These are phyloP conservation scores for Carex littledalei DNA, from an alignment of 176 grass and related monocot species.

Conservation along the genomic window DNA sequence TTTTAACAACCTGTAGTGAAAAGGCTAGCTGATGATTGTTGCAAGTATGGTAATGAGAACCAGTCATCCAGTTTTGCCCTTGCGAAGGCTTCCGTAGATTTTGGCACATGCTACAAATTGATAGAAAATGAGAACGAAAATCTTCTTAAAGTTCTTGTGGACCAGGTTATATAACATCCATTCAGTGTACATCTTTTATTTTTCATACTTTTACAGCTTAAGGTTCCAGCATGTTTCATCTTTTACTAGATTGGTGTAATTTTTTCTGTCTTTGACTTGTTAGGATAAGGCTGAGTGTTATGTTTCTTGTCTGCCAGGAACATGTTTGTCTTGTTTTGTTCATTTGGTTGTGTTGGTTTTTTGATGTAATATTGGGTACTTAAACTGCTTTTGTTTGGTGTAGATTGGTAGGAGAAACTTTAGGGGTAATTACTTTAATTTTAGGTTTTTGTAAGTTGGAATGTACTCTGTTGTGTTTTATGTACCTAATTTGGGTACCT, in stretches of 20 bases:
- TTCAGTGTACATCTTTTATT: background rate
- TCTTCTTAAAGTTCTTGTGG: conserved; percentile 71
- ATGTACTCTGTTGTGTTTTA: too few species aligned
- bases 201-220: conserved; percentile 12
- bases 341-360: too few species aligned
- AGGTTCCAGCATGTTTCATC: background rate
- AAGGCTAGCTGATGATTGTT: conserved; percentile 82
- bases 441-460: too few species aligned
- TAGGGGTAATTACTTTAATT: too few species aligned
- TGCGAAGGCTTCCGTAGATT: conserved; percentile 61
- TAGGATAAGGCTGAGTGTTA: background rate
- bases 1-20: conserved; percentile 54
- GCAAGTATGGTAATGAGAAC: conserved; percentile 80
- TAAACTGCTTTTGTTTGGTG: too few species aligned
- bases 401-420: too few species aligned
- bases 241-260: background rate
- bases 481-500: too few species aligned
- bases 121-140: conserved; percentile 76
- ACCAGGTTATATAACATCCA: conserved; percentile 48
- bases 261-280: background rate
- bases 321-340: too few species aligned
- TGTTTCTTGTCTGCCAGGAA: too few species aligned
- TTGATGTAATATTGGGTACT: too few species aligned
- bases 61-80: conserved; percentile 66
- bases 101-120: conserved; percentile 70